Evolutionary conservation across 2,329 filamentous ascomycete genomes (phyloP).

Genomic region (Fusarium odoratissimum): DNA sequence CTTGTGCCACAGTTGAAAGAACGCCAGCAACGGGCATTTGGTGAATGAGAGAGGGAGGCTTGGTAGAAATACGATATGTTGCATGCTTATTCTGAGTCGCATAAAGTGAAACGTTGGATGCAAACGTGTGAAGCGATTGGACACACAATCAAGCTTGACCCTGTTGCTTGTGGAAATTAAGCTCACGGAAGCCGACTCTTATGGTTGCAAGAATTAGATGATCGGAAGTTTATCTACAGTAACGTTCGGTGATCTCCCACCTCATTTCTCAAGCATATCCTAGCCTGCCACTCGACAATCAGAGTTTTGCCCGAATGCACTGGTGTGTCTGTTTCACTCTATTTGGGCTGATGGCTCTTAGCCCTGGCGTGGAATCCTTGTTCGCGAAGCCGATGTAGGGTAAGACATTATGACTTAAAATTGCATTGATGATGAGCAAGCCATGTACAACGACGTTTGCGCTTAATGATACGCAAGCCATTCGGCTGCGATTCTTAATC

Average conservation of each 20-base stretch:
- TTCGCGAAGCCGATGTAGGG: background rate
- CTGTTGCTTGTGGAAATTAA: background rate
- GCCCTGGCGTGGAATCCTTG: background rate
- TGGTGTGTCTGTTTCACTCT: conserved; percentile 1
- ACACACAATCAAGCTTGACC: background rate
- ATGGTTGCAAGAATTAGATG: background rate
- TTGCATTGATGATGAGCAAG: background rate
- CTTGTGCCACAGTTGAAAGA: background rate
- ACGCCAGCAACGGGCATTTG: background rate
- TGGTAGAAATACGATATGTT: conserved; percentile 1
- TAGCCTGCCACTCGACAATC: background rate
- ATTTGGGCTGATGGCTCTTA: background rate
- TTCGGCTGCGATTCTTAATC: background rate
- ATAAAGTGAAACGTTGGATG: background rate
- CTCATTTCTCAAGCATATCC: background rate
- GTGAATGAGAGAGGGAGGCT: background rate
- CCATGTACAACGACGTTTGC: background rate
- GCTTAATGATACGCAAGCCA: background rate
- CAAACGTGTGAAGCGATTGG: conserved; percentile 9
- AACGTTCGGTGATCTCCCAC: background rate
- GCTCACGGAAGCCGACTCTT: background rate
- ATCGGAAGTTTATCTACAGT: conserved; percentile 11
- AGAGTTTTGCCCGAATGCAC: background rate
- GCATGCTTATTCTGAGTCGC: background rate
- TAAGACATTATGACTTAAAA: background rate